Evolutionary conservation across 164 flowering plant species (phyloP), one percentile per base, ranked within the genome.

Genomic region (Platanus orientalis): DNA sequence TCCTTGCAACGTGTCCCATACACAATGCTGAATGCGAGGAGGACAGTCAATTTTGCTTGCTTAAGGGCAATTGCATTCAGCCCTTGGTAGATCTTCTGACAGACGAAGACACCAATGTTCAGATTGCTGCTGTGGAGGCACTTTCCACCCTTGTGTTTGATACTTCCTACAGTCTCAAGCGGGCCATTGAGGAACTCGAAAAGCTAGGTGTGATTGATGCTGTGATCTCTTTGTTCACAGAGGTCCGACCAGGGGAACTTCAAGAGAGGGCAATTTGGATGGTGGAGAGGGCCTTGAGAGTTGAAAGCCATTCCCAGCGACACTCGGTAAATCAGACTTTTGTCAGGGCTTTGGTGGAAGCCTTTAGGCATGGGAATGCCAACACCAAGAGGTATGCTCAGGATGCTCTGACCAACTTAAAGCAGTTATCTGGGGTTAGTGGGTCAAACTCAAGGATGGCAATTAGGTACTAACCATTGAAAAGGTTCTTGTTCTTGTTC

Each of bases 341-440:
- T 27, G 75, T 84, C 4, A 76, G 69, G 72, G 83, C 85, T 16
- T 73, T 84, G 72, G 83, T 78, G 52, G 89, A 82, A 73, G 83
- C 84, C 51, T 72, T 84, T 49, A 80, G 67, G 57, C 84, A 79
- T 40, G 89, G 89, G 23, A 82, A 73, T 62, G 60, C 74, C 17
- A 72, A n/a, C n/a, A 73, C 89, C 24, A 81, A 72, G 71, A 68
- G 73, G 54, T 71, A 64, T 62, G 85, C 89, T 29, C 89, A 79
- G 64, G 79, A 76, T 56, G 80, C 82, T 60, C 80, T 84, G 24
- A 82, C 84, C n/a, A 80, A 67, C 65, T 58, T 84, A 24, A 80
- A 79, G 69, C 89, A 84, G 65, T 24, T 84, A 29, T 84, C 86
- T 1, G 86, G 75, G 21, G 71, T 71, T 28, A 70, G 84, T 23